Conservation (phyloP, 129 eudicot genomes). For the Oenanthe sinensis region DNA sequence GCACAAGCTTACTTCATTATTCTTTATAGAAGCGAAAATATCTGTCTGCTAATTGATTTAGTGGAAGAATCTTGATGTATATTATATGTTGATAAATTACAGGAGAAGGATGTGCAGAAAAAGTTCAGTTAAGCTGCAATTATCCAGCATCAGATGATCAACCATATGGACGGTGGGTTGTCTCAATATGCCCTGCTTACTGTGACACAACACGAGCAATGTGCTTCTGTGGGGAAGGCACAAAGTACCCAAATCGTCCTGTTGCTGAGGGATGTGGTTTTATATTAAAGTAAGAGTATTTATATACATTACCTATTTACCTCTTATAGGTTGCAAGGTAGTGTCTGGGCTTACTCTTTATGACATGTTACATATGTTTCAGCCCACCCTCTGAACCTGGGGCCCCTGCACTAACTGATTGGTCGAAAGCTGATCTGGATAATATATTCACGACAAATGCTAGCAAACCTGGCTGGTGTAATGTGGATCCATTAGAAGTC, state of each 20-base stretch:
- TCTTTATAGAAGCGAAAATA: background rate
- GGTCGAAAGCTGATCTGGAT: slow-evolving; percentile 64
- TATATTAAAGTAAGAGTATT: slow-evolving; percentile 48
- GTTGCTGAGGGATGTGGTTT: slow-evolving; percentile 90
- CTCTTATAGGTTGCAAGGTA: background rate
- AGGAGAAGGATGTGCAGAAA: slow-evolving; percentile 85
- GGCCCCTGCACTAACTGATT: slow-evolving; percentile 40
- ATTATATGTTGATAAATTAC: slow-evolving; percentile 12
- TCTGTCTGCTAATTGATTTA: slow-evolving; percentile 3
- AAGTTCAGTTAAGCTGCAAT: slow-evolving; percentile 58
- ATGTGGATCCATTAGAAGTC: slow-evolving; percentile 72
- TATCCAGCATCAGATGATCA: slow-evolving; percentile 50
- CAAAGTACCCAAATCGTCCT: slow-evolving; percentile 95
- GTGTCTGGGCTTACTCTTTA: background rate
- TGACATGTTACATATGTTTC: slow-evolving; percentile 4
- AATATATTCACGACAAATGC: slow-evolving; percentile 61
- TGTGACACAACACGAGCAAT: slow-evolving; percentile 95
- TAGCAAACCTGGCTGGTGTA: slow-evolving; percentile 80
- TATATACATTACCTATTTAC: background rate
- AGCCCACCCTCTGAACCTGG: slow-evolving; percentile 60
- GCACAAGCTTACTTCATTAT: background rate
- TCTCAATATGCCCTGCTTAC: slow-evolving; percentile 80
- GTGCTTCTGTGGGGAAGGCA: slow-evolving; percentile 97
- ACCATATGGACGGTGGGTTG: slow-evolving; percentile 91
- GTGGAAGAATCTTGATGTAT: background rate